Conservation (phyloP, 129 eudicot genomes). For the Dittrichia graveolens region DNA sequence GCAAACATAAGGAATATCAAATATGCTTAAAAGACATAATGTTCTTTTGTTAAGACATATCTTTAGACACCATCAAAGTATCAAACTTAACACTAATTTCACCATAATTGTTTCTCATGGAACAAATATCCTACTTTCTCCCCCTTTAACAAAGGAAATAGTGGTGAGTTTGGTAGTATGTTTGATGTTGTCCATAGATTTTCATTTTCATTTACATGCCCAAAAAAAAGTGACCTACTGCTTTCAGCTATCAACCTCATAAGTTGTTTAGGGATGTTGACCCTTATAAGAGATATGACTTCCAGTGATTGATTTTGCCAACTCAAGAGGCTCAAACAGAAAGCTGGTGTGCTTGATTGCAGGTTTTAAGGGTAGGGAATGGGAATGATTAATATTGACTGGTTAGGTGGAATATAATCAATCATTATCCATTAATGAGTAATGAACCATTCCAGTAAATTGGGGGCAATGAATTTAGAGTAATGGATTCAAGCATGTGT, state of each 20-base stretch:
- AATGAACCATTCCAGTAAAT: too few species aligned
- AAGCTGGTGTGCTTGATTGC: too few species aligned
- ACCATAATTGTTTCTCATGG: conserved; percentile 2
- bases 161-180: not conserved
- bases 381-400: too few species aligned
- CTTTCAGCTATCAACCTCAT: conserved; percentile 7
- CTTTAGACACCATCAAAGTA: conserved; percentile 1
- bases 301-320: conserved; percentile 1
- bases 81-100: not conserved
- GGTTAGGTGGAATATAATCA: too few species aligned
- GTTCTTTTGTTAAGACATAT: conserved; percentile 6
- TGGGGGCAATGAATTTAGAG: too few species aligned
- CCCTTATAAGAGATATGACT: not conserved
- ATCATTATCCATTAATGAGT: too few species aligned
- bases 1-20: not conserved
- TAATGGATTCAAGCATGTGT: too few species aligned
- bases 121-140: not conserved
- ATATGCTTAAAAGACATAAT: not conserved
- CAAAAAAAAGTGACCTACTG: not conserved
- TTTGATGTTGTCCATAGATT: not conserved
- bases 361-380: too few species aligned
- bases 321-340: conserved; percentile 4
- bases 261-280: conserved; percentile 8
- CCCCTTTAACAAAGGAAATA: not conserved
- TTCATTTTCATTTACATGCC: not conserved